Percentiles rank a stretch among this genome's conserved stretches.
Evolutionary conservation across 1,284 basidiomycete genomes (phyloP).

Genomic region (Acaromyces ingoldii): DNA sequence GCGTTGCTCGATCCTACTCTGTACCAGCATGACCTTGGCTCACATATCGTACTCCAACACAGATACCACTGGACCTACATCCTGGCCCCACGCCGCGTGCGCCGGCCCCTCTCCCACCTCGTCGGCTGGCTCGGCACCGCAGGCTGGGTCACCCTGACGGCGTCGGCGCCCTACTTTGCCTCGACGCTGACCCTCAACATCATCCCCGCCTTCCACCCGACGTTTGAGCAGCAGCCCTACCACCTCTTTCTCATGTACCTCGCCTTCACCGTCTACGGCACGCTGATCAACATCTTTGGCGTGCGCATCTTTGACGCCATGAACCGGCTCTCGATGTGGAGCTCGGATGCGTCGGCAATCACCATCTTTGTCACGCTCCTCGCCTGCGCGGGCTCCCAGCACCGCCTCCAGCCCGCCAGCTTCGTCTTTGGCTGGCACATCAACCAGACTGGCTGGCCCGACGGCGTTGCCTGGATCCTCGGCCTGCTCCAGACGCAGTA

Average conservation of each 20-base stretch:
- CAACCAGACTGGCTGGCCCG: constrained; percentile 25
- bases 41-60: too few species aligned
- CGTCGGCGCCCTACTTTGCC: constrained; percentile 20
- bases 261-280: constrained; percentile 15
- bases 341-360: constrained; percentile 14
- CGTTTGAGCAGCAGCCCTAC: constrained; percentile 7
- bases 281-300: constrained; percentile 22
- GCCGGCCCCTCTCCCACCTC: constrained; percentile 15
- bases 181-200: constrained; percentile 11
- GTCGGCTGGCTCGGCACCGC: constrained; percentile 18
- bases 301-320: constrained; percentile 14
- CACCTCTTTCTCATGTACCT: constrained; percentile 18
- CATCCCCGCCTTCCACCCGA: constrained; percentile 16
- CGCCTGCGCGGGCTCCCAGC: constrained; percentile 13
- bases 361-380: constrained; percentile 20
- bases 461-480: constrained; percentile 25
- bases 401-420: constrained; percentile 12
- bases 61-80: constrained; percentile 25
- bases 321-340: constrained; percentile 19
- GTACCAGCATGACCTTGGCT: too few species aligned
- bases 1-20: too few species aligned
- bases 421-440: constrained; percentile 24
- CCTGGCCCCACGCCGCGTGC: constrained; percentile 9
- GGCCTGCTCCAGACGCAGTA: constrained; percentile 30
- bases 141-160: constrained; percentile 21